Base-by-base conservation (phyloP, 2,329 filamentous ascomycete species). In the Fusarium nisikadoi region DNA sequence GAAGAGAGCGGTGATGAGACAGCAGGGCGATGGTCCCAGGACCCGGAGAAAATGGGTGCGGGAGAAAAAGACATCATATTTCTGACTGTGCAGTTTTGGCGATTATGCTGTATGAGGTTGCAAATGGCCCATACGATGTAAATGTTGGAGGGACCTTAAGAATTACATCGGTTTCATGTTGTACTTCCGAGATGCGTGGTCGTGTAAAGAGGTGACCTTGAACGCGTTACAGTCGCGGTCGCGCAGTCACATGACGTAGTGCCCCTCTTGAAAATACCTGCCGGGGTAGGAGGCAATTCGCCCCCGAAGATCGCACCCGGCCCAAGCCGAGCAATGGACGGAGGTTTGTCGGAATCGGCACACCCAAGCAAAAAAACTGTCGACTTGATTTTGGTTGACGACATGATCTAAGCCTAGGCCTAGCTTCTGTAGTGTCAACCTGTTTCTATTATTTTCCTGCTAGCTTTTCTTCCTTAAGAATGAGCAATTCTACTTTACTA, bases 1-100 rank as follows among this genome's bases (percentile, higher is more conserved):
- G 88, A 90, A 6, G 89, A 89, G 29, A 73, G 67, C 23, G 71
- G 71, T 56, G 71, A 8, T 90, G 86, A 10, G 88, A 85, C 80
- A 39, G 80, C 68, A 4, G 88, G 88, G 20, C 83, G 83, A 78
- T 85, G 79, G 53, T 84, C 80, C 79, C 84, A 85, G 36, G 80
- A 77, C 62, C 81, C 79, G 55, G 82, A 81, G 75, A 86, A 84
- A 53, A 83, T 80, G 23, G 85, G 83, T n/a, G 83, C 75, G 39
- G 81, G 77, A 13, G 83, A 78, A 65, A 84, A 78, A n/a, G 83
- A 82, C 72, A 84, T 79, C 83, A 85, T 85, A 36, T 74, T 80
- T 61, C 65, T 45, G 52, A 56, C 62, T 67, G 76, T 39, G 39
- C 50, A 25, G 11, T 67, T 42, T 78, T 76, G 79, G 80, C 81